Conservation (phyloP, 129 eudicot genomes). For the Ambrosia artemisiifolia region DNA sequence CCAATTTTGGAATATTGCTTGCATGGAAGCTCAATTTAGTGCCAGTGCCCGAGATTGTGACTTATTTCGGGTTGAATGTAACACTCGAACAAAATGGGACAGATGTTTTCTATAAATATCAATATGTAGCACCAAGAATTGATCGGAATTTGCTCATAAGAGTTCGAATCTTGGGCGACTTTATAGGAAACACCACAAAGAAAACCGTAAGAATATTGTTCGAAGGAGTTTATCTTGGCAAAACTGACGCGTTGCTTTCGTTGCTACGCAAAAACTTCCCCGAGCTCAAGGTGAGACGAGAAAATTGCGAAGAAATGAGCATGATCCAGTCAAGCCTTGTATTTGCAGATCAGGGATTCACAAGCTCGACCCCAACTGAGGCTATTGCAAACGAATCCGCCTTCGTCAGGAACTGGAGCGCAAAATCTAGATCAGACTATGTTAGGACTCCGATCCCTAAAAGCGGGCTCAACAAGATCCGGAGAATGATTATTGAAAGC, state of each 20-base stretch:
- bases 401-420: background rate
- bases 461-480: background rate
- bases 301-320: conserved; percentile 18
- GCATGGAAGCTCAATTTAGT: background rate
- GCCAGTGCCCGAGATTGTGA: background rate
- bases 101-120: background rate
- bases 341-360: background rate
- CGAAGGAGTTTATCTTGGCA: conserved; percentile 26
- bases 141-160: background rate
- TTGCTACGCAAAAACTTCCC: conserved; percentile 20
- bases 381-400: background rate
- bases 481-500: conserved; percentile 5
- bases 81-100: background rate
- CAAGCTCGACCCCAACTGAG: background rate
- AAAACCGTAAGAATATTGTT: conserved; percentile 13
- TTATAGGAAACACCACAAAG: background rate
- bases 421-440: conserved; percentile 18
- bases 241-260: background rate
- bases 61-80: background rate
- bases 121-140: background rate
- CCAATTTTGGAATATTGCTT: background rate
- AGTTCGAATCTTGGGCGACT: background rate
- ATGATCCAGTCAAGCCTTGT: conserved; percentile 18
- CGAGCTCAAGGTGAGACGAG: conserved; percentile 17
- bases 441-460: conserved; percentile 19